Conservation (phyloP, 2,329 filamentous ascomycete species). For the Colletotrichum sp. region DNA sequence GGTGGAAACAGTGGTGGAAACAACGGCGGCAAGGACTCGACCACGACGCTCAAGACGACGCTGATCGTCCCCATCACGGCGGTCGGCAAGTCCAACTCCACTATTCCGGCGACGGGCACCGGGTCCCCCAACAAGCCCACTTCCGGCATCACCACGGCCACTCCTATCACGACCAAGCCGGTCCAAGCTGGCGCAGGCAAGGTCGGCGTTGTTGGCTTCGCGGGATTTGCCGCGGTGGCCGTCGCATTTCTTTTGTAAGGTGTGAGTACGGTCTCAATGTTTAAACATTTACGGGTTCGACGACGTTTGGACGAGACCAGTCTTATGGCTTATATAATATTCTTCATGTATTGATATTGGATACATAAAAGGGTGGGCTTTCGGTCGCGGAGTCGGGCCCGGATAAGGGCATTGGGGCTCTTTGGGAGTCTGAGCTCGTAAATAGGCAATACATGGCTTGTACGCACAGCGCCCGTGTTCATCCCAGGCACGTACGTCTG, state of each 20-base stretch:
- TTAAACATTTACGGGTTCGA: not conserved
- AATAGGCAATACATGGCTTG: not conserved
- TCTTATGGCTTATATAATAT: not conserved
- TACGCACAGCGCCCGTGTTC: not conserved
- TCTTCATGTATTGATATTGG: not conserved
- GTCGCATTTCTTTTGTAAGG: constrained; percentile 7
- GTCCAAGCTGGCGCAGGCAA: constrained; percentile 19
- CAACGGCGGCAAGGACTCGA: not conserved
- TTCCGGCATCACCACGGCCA: not conserved
- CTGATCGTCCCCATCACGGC: constrained; percentile 3
- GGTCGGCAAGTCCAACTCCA: constrained; percentile 10
- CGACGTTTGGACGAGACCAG: not conserved
- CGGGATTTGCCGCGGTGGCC: constrained; percentile 24
- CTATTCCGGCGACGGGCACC: not conserved
- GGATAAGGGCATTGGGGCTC: not conserved
- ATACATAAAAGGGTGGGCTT: not conserved
- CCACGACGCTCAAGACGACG: not conserved
- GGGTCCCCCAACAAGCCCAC: constrained; percentile 1
- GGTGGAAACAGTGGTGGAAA: not conserved
- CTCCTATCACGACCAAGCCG: constrained; percentile 7
- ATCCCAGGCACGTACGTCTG: not conserved
- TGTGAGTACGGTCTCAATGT: not conserved
- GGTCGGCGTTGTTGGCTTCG: constrained; percentile 9
- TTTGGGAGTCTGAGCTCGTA: not conserved
- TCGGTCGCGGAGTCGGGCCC: not conserved